These are phyloP conservation scores for Phialophora verrucosa DNA, from an alignment of 2,329 filamentous ascomycete species.

Conservation along the genomic window DNA sequence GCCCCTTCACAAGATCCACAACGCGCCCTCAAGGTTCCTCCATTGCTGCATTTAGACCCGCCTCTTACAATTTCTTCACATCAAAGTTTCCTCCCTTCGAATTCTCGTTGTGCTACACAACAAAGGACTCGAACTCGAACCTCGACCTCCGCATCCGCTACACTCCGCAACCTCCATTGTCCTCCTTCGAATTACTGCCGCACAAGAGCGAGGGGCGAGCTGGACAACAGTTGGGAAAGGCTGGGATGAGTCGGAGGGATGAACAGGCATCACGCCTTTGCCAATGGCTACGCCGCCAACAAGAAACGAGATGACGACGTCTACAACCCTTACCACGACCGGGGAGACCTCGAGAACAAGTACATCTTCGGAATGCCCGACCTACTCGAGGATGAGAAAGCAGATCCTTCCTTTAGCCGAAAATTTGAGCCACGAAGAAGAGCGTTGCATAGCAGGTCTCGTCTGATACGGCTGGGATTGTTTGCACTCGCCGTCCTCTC, in stretches of 20 bases:
- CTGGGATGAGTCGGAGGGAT: conserved; percentile 57
- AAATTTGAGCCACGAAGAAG: conserved; percentile 35
- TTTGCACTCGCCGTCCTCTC: conserved; percentile 65
- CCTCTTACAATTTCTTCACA: neutral
- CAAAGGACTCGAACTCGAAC: neutral
- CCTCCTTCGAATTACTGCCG: neutral
- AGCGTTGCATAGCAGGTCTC: conserved; percentile 31
- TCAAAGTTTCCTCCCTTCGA: neutral
- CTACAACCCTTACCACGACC: conserved; percentile 87
- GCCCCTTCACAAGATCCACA: conserved; percentile 10
- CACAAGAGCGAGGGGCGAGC: conserved; percentile 23
- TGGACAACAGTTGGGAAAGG: conserved; percentile 9
- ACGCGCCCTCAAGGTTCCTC: conserved; percentile 1
- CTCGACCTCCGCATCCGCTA: neutral
- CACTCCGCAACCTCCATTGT: neutral
- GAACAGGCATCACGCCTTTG: conserved; percentile 84
- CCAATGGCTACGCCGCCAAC: conserved; percentile 75
- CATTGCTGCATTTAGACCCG: neutral
- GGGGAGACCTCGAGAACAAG: conserved; percentile 60
- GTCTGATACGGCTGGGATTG: conserved; percentile 31
- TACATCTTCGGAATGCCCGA: conserved; percentile 35
- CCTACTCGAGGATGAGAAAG: conserved; percentile 38
- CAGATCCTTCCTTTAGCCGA: conserved; percentile 29
- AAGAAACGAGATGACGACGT: conserved; percentile 70
- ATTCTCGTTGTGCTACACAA: neutral